Evolutionary conservation across 176 grass and related monocot genomes (phyloP), one percentile per base, ranked within the genome.

Genomic region (Coix lacrymajobi): DNA sequence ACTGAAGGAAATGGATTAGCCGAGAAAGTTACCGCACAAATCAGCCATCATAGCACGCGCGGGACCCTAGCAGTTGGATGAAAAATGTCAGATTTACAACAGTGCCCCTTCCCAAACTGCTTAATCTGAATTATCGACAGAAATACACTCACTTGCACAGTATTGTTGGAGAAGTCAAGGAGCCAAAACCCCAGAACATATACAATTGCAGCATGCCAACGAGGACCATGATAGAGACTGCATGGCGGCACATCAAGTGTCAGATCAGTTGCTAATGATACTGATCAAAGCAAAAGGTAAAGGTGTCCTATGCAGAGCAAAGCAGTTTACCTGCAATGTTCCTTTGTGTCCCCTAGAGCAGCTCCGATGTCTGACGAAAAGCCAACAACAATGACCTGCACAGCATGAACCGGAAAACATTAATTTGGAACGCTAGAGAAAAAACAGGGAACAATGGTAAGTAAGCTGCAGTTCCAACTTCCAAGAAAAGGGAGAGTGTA

Each of bases 141-240:
- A 51, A 41, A 69, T 13, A 5, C 39, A 57, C 79, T 82, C 66
- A 97, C 95, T 71, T 97, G 95, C 44, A 98, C 95, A 11, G 92
- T 79, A 62, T 98, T 98, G 79, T 98, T 98, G 39, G 95, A 93
- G 62, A 98, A 91, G 65, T 98, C 95, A 74, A 98, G 88, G 22
- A 98, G 45, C 95, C 95, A 98, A 82, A 98, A 98, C 84, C 96
- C 96, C 76, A 98, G 73, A 4, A 95, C 89, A 85, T 87, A 98
- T 32, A 98, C 75, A 51, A 93, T 82, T 29, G 93, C 91, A 33
- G 96, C 92, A 45, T 98, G 91, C 93, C 92, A 92, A 12, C 92
- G 90, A 69, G 87, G 64, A 20, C 96, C 96, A 83, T 71, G 88
- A 38, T 93, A 98, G 52, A 88, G 81, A 54, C 95, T 98, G 63